Conservation (phyloP, 305 asterid genomes). For the Fraxinus greggii region DNA sequence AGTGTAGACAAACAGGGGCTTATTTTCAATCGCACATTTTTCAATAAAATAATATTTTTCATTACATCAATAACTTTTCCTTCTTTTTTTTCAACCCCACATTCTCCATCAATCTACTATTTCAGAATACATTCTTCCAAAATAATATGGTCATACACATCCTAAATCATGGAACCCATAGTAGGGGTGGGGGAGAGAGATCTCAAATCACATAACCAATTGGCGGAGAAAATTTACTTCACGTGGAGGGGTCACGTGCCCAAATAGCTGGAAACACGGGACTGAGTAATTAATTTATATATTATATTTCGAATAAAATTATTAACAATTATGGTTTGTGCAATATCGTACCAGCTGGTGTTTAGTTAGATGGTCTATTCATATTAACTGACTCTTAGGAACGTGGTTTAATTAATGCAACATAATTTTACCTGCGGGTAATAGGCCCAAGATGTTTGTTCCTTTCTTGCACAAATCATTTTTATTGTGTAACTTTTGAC, state of each 20-base stretch:
- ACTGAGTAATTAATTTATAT: neutral
- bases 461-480: neutral
- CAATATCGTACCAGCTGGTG: neutral
- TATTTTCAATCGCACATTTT: too few relatives aligned
- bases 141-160: too few relatives aligned
- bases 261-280: neutral
- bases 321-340: neutral
- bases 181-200: too few relatives aligned
- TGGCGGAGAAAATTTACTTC: neutral
- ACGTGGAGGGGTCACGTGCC: neutral
- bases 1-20: too few relatives aligned
- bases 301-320: neutral
- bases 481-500: neutral
- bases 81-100: too few relatives aligned
- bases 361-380: neutral
- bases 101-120: too few relatives aligned
- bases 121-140: too few relatives aligned
- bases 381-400: neutral
- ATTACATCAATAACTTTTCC: too few relatives aligned
- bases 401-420: neutral
- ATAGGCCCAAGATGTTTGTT: neutral
- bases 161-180: too few relatives aligned
- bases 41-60: too few relatives aligned
- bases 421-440: neutral
- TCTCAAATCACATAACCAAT: neutral